Percentiles rank a stretch among this genome's conserved stretches.
phyloP scores from a whole-genome alignment of 2,329 filamentous ascomycete genomes.

The Cadophora sp. region DNA sequence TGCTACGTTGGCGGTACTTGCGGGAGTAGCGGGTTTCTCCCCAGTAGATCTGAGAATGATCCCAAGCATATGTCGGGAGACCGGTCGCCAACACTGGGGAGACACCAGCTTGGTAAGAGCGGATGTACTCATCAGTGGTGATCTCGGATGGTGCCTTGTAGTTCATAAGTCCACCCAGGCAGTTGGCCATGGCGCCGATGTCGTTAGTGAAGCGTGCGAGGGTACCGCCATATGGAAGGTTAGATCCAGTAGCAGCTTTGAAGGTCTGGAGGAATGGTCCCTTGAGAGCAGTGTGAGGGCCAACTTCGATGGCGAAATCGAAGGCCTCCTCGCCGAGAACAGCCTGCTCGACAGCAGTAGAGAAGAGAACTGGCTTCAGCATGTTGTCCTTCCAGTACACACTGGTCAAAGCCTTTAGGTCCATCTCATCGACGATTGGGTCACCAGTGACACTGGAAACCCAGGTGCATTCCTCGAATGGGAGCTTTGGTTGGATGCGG shows the following conservation, averaged over 20 bases:
- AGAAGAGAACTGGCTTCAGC: conserved; percentile 49
- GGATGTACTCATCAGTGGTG: conserved; percentile 17
- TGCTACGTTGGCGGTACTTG: conserved; percentile 19
- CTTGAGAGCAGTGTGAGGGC: conserved; percentile 36
- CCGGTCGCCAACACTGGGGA: conserved; percentile 8
- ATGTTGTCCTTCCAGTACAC: conserved; percentile 28
- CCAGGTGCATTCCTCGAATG: conserved; percentile 18
- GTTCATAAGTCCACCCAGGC: conserved; percentile 20
- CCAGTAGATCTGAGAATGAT: conserved; percentile 31
- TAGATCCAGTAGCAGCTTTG: conserved; percentile 19
- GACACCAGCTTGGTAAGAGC: conserved; percentile 9
- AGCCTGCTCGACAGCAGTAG: conserved; percentile 45
- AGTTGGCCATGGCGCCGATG: conserved; percentile 20
- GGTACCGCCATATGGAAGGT: conserved; percentile 28
- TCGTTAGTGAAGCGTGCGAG: conserved; percentile 24
- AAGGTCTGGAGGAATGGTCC: conserved; percentile 31
- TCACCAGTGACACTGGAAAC: conserved; percentile 25
- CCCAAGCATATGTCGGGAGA: conserved; percentile 34
- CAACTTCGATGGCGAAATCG: conserved; percentile 35
- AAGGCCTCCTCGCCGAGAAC: conserved; percentile 16
- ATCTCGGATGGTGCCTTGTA: conserved; percentile 16
- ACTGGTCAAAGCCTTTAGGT: conserved; percentile 23
- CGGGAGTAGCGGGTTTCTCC: conserved; percentile 28
- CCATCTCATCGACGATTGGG: conserved; percentile 22
- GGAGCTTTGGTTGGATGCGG: conserved; percentile 16